Evolutionary conservation across 2,329 filamentous ascomycete genomes (phyloP), one percentile per base, ranked within the genome.

Genomic region (Fusarium bulbicola): DNA sequence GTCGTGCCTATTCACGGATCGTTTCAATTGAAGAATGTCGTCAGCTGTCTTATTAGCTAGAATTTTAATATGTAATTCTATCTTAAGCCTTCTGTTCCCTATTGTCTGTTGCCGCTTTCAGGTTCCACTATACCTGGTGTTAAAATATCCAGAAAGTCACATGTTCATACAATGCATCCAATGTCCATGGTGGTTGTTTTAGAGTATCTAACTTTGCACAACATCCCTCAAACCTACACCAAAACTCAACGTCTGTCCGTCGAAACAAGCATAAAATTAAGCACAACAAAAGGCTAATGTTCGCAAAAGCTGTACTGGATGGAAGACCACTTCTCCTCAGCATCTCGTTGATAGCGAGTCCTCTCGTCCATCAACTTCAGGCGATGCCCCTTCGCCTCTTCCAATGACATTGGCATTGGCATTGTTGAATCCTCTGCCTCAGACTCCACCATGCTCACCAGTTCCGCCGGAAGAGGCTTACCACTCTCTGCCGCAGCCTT

Each of bases 251-350:
- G 20, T 16, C 14, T 18, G 0, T n/a, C 3, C 26, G 15, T 40
- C 12, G n/a, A 16, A 26, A 6, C 1, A 40, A 18, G 24, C 20
- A 28, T 39, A 30, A 39, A 28, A 18, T n/a, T n/a, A 26, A 26
- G 7, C 15, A 18, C 20, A 11, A 10, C 24, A n/a, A 2, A 20
- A 49, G 0, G 24, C 6, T 20, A 76, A 45, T 76, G 74, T 9
- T 76, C 69, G 1, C 74, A 76, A 18, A 76, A 76, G 9, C 39
- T 73, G 8, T 76, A 76, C 13, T 42, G 40, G 1, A 49, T 28
- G 0, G 0, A 0, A 5, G 42, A 13, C 74, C 74, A 76, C 0
- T 5, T 39, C 0, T 21, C 0, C n/a, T 58, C 58, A 0, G 60
- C 58, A 0, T 52, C 24, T 0, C 24, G 16, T 1, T 76, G 69